Percentiles rank a stretch among this genome's conserved stretches.
These are phyloP conservation scores for Sporothrix inflata DNA, from an alignment of 2,329 filamentous ascomycete species.

Conservation along the genomic window DNA sequence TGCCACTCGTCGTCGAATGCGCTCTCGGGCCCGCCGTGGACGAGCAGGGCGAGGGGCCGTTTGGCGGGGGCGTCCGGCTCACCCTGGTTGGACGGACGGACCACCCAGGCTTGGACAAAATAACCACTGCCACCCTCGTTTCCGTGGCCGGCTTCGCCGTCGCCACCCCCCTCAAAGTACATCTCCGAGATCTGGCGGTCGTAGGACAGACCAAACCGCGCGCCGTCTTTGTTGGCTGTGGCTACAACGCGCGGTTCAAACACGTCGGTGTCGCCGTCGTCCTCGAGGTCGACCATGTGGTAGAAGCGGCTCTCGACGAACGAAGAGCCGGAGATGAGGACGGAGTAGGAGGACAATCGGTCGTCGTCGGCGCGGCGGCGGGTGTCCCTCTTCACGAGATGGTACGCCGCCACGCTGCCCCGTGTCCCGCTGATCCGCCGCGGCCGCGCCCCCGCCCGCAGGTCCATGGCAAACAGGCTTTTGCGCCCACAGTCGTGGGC, in stretches of 20 bases:
- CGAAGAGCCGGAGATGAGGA: slow-evolving; percentile 45
- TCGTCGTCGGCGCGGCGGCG: slow-evolving; percentile 32
- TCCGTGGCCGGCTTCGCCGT: background rate
- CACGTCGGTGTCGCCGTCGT: background rate
- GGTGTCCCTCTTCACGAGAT: slow-evolving; percentile 34
- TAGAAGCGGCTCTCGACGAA: slow-evolving; percentile 46
- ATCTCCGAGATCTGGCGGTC: slow-evolving; percentile 46
- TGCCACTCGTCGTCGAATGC: slow-evolving; percentile 54
- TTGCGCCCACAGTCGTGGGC: slow-evolving; percentile 43
- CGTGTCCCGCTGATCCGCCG: slow-evolving; percentile 31
- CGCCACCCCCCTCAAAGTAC: slow-evolving; percentile 45
- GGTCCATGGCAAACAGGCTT: slow-evolving; percentile 42
- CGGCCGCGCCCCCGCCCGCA: slow-evolving; percentile 39
- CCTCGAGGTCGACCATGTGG: slow-evolving; percentile 40
- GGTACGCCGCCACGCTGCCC: slow-evolving; percentile 39
- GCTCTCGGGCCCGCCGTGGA: slow-evolving; percentile 48
- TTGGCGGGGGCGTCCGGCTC: slow-evolving; percentile 36
- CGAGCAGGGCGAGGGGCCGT: slow-evolving; percentile 45
- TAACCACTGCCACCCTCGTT: slow-evolving; percentile 34
- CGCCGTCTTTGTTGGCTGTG: slow-evolving; percentile 40
- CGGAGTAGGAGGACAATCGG: slow-evolving; percentile 30
- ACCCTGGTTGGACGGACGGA: slow-evolving; percentile 46
- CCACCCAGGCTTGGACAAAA: slow-evolving; percentile 46
- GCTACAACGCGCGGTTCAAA: slow-evolving; percentile 39
- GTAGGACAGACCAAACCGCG: slow-evolving; percentile 41